A percentile compares a stretch with the other conserved stretches of the same genome.
phyloP scores from a whole-genome alignment of 1,139 yeast species.

The Pichia sp. region DNA sequence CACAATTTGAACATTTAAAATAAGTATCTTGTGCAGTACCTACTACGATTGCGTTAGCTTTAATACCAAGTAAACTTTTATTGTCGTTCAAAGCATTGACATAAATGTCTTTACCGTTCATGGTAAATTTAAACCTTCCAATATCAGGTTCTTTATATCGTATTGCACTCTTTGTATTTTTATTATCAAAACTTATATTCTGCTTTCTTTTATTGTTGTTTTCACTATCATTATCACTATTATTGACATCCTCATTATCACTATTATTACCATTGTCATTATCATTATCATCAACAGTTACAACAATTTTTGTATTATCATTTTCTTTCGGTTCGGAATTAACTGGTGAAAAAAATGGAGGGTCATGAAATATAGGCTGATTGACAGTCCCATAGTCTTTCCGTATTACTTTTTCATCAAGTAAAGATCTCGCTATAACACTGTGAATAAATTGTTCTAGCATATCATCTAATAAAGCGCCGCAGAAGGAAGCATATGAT shows the following conservation, averaged over 20 bases:
- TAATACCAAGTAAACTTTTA: conserved; percentile 11
- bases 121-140: conserved; percentile 25
- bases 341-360: conserved; percentile 1
- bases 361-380: conserved; percentile 23
- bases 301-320: neutral
- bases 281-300: conserved; percentile 12
- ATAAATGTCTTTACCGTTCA: conserved; percentile 42
- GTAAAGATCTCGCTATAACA: conserved; percentile 34
- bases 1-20: conserved; percentile 76
- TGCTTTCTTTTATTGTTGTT: neutral
- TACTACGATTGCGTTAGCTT: conserved; percentile 8
- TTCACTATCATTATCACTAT: neutral
- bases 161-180: neutral
- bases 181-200: neutral
- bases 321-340: conserved; percentile 21
- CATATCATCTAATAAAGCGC: conserved; percentile 34
- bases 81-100: conserved; percentile 31
- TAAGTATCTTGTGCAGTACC: conserved; percentile 37
- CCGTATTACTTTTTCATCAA: conserved; percentile 35
- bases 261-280: neutral
- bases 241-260: neutral
- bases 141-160: conserved; percentile 22
- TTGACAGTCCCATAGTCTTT: conserved; percentile 28
- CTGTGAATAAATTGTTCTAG: conserved; percentile 38
- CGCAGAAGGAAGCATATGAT: conserved; percentile 26